These are phyloP conservation scores for Pilasporangium apinafurcum DNA, from an alignment of 352 stramenopile genomes.

Conservation along the genomic window DNA sequence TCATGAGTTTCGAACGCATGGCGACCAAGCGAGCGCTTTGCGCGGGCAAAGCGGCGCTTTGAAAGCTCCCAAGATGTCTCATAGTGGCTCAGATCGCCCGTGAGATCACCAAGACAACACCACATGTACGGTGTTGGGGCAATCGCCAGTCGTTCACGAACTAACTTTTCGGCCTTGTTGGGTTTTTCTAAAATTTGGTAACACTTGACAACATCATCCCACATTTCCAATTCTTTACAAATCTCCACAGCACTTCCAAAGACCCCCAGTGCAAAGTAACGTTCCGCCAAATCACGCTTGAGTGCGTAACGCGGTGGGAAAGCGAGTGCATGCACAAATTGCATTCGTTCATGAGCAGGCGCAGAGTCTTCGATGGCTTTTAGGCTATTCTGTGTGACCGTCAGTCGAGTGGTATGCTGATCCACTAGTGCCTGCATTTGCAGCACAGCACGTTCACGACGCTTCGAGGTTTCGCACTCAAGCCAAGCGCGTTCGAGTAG, in stretches of 20 bases:
- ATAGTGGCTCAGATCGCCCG: conserved; percentile 85
- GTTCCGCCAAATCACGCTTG: conserved; percentile 89
- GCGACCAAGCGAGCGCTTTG: conserved; percentile 88
- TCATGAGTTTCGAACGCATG: conserved; percentile 88
- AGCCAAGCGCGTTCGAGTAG: conserved; percentile 92
- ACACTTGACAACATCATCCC: conserved; percentile 96
- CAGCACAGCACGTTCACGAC: conserved; percentile 90
- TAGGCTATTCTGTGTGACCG: conserved; percentile 84
- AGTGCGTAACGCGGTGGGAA: conserved; percentile 93
- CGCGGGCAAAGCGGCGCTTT: conserved; percentile 86
- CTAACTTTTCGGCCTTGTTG: conserved; percentile 86
- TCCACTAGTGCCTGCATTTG: conserved; percentile 96
- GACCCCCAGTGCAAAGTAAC: conserved; percentile 90
- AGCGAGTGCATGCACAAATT: conserved; percentile 89
- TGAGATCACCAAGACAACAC: conserved; percentile 91
- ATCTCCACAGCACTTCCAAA: conserved; percentile 88
- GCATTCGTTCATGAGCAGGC: conserved; percentile 85
- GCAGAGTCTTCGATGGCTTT: conserved; percentile 87
- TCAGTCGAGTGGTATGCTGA: conserved; percentile 93
- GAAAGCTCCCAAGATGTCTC: conserved; percentile 91
- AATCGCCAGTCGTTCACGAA: conserved; percentile 81
- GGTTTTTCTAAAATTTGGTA: conserved; percentile 91
- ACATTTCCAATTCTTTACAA: conserved; percentile 93
- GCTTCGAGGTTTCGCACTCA: conserved; percentile 91
- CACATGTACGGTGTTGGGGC: conserved; percentile 91